These are phyloP conservation scores for Backusella parvicylindrica DNA, from an alignment of 192 early-diverging fungal genomes.

Conservation along the genomic window DNA sequence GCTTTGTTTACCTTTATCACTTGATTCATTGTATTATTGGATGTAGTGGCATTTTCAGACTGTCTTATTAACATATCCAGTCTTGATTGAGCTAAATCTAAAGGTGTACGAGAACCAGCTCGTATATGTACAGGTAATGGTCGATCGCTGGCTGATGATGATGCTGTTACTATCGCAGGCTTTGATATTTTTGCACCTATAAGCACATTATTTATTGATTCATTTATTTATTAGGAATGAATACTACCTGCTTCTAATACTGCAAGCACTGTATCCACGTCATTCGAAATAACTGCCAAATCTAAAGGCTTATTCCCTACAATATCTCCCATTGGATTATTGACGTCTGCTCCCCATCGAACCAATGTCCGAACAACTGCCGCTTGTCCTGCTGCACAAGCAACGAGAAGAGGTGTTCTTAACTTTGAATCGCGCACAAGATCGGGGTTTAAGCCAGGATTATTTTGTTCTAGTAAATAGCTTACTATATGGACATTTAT, in stretches of 20 bases:
- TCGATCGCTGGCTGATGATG: not conserved
- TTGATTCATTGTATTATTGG: not conserved
- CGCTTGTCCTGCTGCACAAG: slow-evolving; percentile 33
- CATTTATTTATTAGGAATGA: not conserved
- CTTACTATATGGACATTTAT: slow-evolving; percentile 10
- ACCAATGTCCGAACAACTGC: slow-evolving; percentile 19
- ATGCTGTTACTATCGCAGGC: not conserved
- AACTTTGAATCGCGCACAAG: slow-evolving; percentile 30
- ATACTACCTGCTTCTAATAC: slow-evolving; percentile 27
- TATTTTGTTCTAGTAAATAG: slow-evolving; percentile 7
- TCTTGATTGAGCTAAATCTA: slow-evolving; percentile 29
- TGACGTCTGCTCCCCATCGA: slow-evolving; percentile 26
- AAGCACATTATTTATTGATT: not conserved
- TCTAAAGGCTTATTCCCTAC: slow-evolving; percentile 34
- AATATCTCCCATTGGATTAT: slow-evolving; percentile 32
- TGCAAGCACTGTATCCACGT: slow-evolving; percentile 29
- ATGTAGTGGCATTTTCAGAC: slow-evolving; percentile 3
- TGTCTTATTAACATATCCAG: slow-evolving; percentile 25
- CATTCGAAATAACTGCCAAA: slow-evolving; percentile 36
- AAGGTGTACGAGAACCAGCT: slow-evolving; percentile 20
- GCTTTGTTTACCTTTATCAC: slow-evolving; percentile 5
- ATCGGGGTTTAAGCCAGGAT: slow-evolving; percentile 21
- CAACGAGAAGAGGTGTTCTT: slow-evolving; percentile 30
- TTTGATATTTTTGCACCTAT: not conserved
- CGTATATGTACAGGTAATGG: slow-evolving; percentile 8